Evolutionary conservation across 75 land plant species (phyloP), one percentile per base, ranked within the genome.

Genomic region (Adiantum capillusveneris): DNA sequence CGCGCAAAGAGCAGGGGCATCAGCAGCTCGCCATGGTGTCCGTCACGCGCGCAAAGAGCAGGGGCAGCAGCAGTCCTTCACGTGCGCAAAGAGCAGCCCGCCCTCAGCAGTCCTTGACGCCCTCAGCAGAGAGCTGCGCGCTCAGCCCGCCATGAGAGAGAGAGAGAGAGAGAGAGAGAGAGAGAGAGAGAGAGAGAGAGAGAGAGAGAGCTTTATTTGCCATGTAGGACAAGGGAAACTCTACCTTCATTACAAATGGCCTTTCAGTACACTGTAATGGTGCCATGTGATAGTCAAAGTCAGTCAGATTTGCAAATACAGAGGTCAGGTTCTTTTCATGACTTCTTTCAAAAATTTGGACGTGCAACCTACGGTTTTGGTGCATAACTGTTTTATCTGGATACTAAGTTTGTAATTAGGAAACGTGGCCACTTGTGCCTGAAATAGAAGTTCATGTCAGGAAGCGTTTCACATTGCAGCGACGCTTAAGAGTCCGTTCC

Each of bases 211-310:
- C 6, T 46, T 3, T 2, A 6, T 18, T 28, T 29, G 29, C 1
- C 30, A 48, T 69, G 66, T 83, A 90, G 99, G 65, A 67, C 87
- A 50, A 29, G 73, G 11, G 96, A 95, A 7, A 41, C 44, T 39
- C 81, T 70, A 50, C 96, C 99, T 2, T 73, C 79, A 43, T 21
- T 95, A 57, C 99, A 95, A 67, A 68, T 95, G 63, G 99, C 99
- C 24, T 95, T 95, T 64, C 96, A 95, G 39, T 95, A 95, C 54
- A 76, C 84, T 30, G 72, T 89, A 19, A 65, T 95, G 68, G 86
- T 83, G 37, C 99, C 97, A 14, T 73, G 68, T 45, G 80, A 82
- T 34, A 79, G 77, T 5, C 55, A 41, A 17, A 21, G 22, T 2
- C 39, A 19, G 14, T 1, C 39, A 29, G 20, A 21, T 18, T 1